These are phyloP conservation scores for Setaria italica DNA, from an alignment of 202 grass and related monocot species.

Conservation along the genomic window DNA sequence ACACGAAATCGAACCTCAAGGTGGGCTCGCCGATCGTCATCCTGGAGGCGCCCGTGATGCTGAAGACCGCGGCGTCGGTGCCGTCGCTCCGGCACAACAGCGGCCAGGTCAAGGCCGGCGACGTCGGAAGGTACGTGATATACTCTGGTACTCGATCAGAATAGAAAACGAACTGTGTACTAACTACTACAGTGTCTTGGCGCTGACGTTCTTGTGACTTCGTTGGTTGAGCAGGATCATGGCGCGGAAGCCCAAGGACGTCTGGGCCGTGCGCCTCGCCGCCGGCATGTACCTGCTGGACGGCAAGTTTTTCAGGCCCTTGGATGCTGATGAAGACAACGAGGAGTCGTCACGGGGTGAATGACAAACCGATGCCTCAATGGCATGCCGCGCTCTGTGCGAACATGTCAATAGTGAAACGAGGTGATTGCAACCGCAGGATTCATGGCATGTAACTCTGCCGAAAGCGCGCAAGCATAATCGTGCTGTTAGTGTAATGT, in stretches of 20 bases:
- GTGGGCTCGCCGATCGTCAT: slow-evolving; percentile 76
- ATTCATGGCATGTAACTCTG: background rate
- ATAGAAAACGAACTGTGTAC: background rate
- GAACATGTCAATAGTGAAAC: background rate
- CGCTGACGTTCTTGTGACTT: background rate
- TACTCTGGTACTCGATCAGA: background rate
- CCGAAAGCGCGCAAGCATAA: background rate
- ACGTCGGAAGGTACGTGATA: slow-evolving; percentile 73
- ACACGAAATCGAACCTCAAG: slow-evolving; percentile 47
- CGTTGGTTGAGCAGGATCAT: slow-evolving; percentile 51
- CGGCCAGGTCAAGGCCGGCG: slow-evolving; percentile 79
- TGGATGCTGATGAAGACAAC: slow-evolving; percentile 47
- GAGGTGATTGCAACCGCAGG: background rate
- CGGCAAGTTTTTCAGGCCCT: slow-evolving; percentile 73
- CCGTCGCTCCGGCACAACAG: slow-evolving; percentile 71
- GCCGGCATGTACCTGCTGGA: slow-evolving; percentile 78
- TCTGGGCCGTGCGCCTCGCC: slow-evolving; percentile 85
- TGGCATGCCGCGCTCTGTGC: background rate
- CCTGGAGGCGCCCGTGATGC: slow-evolving; percentile 58
- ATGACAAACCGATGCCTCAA: background rate
- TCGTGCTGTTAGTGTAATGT: background rate
- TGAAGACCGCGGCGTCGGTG: slow-evolving; percentile 86
- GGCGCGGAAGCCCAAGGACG: slow-evolving; percentile 86
- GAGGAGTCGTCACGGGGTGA: background rate
- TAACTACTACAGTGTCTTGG: background rate